Evolutionary conservation across 202 grass and related monocot species (phyloP), one percentile per base, ranked within the genome.

Genomic region (Panicum virgatum): DNA sequence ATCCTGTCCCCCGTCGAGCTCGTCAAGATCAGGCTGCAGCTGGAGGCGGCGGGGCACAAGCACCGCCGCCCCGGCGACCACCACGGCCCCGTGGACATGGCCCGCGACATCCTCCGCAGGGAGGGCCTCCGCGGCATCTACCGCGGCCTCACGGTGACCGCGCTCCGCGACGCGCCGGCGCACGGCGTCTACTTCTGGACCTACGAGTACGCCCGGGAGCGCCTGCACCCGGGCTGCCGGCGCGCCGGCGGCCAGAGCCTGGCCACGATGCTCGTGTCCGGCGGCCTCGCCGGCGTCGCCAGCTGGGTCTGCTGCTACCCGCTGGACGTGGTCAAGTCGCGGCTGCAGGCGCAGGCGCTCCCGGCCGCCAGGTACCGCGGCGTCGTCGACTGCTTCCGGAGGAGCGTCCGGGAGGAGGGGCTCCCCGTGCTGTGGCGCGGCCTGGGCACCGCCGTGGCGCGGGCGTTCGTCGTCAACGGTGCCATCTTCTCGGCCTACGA

Each of bases 141-240:
- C 90, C 86, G 92, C 0, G 96, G 96, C 2, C 89, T 98, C 18
- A 26, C 80, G 30, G 92, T 95, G 62, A 98, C 92, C 11, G 85
- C 87, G 63, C 86, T 98, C 63, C 89, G 96, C 42, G 96, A 98
- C 84, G 92, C 96, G 51, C 96, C 96, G 14, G 78, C 96, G 11
- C 89, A 96, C 69, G 96, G 96, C 72, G 92, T 98, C 39, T 98
- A 98, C 89, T 98, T 98, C 88, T 93, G 85, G 90, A 91, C 90
- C 27, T 98, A 98, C 65, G 96, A 98, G 87, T 88, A 74, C 57
- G 89, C 83, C 0, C 75, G 96, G 27, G 96, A 98, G 83, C 50
- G 77, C 44, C 70, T 98, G 52, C 96, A 93, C 86, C 96, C 92
- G 3, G 92, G 96, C 10, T 95, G 96, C 87, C 80, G 92, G 5